A percentile compares a stretch with the other conserved stretches of the same genome.
phyloP scores from a whole-genome alignment of 805 yeast genomes.

The Hyphopichia homilentoma region DNA sequence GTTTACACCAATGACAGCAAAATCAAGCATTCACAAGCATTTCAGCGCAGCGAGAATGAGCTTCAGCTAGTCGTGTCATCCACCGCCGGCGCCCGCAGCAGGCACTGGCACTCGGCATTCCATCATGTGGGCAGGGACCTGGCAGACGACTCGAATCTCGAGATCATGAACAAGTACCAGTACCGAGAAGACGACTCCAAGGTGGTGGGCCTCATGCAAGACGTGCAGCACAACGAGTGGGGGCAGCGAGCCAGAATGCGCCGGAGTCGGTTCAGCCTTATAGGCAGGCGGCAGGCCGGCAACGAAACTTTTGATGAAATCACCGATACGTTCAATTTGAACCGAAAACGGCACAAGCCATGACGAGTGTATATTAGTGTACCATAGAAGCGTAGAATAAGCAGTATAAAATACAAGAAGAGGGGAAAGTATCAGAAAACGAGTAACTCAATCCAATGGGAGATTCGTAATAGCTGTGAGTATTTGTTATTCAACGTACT shows the following conservation, averaged over 20 bases:
- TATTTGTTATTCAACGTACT: too few relatives aligned
- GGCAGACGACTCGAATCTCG: slow-evolving; percentile 9
- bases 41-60: too few relatives aligned
- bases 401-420: background rate
- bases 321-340: slow-evolving; percentile 24
- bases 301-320: slow-evolving; percentile 14
- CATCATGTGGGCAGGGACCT: too few relatives aligned
- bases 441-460: too few relatives aligned
- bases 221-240: slow-evolving; percentile 9
- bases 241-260: slow-evolving; percentile 4
- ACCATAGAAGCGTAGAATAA: background rate
- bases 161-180: slow-evolving; percentile 6
- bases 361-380: too few relatives aligned
- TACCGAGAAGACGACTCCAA: slow-evolving; percentile 9
- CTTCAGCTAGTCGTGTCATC: too few relatives aligned
- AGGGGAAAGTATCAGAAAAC: too few relatives aligned
- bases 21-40: background rate
- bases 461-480: too few relatives aligned
- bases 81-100: too few relatives aligned
- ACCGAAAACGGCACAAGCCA: slow-evolving; percentile 12
- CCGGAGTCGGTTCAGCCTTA: slow-evolving; percentile 5
- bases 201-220: slow-evolving; percentile 9
- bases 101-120: too few relatives aligned
- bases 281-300: background rate
- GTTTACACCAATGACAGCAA: background rate